Conservation (phyloP, 371 early-diverging fungal species). For the Rhizopus arrhizus region DNA sequence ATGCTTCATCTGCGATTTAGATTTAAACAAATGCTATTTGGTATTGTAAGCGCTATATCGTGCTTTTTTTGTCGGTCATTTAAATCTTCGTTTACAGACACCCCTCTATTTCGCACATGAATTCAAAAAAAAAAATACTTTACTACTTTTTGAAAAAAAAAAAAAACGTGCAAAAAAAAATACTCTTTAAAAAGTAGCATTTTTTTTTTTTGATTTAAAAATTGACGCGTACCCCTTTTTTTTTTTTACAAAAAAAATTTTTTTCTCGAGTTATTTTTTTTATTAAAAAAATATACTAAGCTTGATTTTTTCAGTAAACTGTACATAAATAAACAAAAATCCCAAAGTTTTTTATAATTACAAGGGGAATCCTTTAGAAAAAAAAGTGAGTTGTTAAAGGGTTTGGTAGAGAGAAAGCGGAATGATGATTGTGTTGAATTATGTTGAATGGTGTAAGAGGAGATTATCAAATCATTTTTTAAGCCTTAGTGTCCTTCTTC, state of each 20-base stretch:
- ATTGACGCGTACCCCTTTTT: background rate
- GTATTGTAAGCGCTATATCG: no score
- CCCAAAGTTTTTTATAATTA: conserved; percentile 6
- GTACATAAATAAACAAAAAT: conserved; percentile 20
- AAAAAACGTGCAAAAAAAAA: no score
- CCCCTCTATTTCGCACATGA: no score
- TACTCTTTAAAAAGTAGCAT: no score
- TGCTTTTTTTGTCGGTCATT: no score
- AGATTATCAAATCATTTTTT: conserved; percentile 6
- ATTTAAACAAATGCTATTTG: no score
- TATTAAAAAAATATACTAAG: background rate
- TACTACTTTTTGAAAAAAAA: no score
- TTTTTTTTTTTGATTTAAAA: no score
- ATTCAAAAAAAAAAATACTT: no score
- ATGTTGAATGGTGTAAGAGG: background rate
- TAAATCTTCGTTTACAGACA: no score
- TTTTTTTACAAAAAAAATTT: no score
- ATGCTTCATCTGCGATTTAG: no score
- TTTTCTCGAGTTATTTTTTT: conserved; percentile 2
- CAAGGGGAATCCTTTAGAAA: conserved; percentile 9
- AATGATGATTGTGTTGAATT: background rate
- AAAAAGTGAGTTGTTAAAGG: conserved; percentile 5
- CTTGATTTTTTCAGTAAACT: conserved; percentile 12
- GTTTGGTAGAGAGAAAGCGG: background rate
- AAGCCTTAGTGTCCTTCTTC: conserved; percentile 26